Percentiles rank a stretch among this genome's conserved stretches.
phyloP scores from a whole-genome alignment of 495 filamentous ascomycete species.

The Xylaria grammica region DNA sequence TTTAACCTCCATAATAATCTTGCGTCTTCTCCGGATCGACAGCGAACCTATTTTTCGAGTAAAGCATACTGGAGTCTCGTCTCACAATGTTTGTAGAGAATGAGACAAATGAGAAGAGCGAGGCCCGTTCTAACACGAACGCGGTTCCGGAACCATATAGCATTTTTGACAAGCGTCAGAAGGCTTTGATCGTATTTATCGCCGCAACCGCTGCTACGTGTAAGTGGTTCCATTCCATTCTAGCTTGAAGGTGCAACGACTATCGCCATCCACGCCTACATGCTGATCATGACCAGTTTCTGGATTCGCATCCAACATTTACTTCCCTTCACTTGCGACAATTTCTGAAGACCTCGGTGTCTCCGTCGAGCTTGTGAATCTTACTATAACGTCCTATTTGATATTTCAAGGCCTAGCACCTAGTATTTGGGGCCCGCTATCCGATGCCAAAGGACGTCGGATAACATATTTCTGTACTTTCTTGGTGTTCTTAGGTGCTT shows the following conservation, averaged over 20 bases:
- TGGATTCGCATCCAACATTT: constrained; percentile 60
- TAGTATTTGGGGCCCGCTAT: constrained; percentile 56
- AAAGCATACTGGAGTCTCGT: too few species aligned
- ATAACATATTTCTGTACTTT: constrained; percentile 53
- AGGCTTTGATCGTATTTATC: constrained; percentile 50
- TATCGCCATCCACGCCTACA: not conserved
- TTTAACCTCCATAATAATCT: not conserved
- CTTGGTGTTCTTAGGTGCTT: constrained; percentile 52
- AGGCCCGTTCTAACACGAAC: not conserved
- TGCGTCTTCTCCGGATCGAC: not conserved
- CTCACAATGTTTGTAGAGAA: not conserved
- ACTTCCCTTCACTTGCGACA: constrained; percentile 56
- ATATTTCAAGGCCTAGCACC: constrained; percentile 59
- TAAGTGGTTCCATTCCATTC: constrained; percentile 27
- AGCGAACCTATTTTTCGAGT: not conserved
- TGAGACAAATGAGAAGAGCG: not conserved
- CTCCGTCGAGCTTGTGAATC: constrained; percentile 51
- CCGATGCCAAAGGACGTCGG: constrained; percentile 56
- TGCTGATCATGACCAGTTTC: constrained; percentile 43
- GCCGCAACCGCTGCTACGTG: constrained; percentile 57
- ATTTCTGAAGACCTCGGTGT: constrained; percentile 51
- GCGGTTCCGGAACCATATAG: constrained; percentile 43
- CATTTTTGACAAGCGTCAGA: constrained; percentile 55
- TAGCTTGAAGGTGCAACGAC: not conserved
- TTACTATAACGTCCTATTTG: constrained; percentile 59